Evolutionary conservation across 257 asterid genomes (phyloP), one percentile per base, ranked within the genome.

Genomic region (Ilex asprella): DNA sequence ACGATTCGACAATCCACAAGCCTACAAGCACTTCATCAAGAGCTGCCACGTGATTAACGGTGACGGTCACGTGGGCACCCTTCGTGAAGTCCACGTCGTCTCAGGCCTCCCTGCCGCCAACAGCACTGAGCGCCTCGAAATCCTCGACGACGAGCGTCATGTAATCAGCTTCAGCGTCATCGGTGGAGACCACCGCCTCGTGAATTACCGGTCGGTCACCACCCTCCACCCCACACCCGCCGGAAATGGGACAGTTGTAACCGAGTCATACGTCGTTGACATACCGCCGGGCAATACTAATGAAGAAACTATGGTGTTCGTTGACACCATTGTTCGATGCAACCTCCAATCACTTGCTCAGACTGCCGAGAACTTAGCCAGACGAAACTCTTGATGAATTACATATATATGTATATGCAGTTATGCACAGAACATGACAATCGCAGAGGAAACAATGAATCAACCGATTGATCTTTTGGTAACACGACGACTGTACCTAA

Each of bases 261-360:
- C 84, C 70, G 95, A 86, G 77, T 86, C 95, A 4, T 89, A 86
- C 73, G 84, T 82, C 0, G 95, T 86, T 2, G 96, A 89, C 67
- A 79, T 82, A 52, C 97, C 94, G 0, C 79, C 73, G 27, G 94
- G 95, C 15, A 89, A 89, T 67, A 89, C 95, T 9, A 71, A 61
- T 10, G 97, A 89, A 44, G 97, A 89, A 55, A 89, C 95, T 0
- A 82, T 89, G 68, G 84, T 84, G 6, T 89, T 89, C 35, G 95
- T 84, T 2, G 94, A 84, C 67, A 89, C 97, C 27, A 89, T 89
- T 65, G 95, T 89, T 2, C 86, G 75, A 44, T 89, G 94, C 47
- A 89, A 89, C 67, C 90, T 89, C 6, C 87, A 89, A 60, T 86
- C 91, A 1, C 75, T 89, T 16, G 79, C 86, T 9, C 91, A 76